phyloP scores from a whole-genome alignment of 2,329 filamentous ascomycete species.

The Beauveria brongniartii region DNA sequence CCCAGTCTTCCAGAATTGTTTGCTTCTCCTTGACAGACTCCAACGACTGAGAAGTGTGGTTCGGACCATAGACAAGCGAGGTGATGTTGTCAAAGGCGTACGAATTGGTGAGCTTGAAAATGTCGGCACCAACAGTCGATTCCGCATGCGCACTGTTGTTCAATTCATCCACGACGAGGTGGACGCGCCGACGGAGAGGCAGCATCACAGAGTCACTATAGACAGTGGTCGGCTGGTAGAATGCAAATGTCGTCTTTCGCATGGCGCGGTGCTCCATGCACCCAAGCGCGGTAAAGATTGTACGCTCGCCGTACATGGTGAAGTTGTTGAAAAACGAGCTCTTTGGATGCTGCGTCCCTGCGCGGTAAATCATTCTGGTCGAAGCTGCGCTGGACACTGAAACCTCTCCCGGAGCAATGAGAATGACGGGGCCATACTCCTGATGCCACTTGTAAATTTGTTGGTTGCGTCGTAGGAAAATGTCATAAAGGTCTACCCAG shows the following conservation, averaged over 20 bases:
- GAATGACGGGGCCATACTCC: background rate
- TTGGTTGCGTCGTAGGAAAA: slow-evolving; percentile 1
- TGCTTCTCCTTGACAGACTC: background rate
- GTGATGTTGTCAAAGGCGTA: slow-evolving; percentile 5
- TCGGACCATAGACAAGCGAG: background rate
- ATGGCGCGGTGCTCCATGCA: slow-evolving; percentile 3
- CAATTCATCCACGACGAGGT: background rate
- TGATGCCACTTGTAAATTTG: slow-evolving; percentile 1
- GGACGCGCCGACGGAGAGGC: background rate
- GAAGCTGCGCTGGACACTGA: background rate
- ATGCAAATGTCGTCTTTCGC: slow-evolving; percentile 1
- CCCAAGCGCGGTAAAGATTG: background rate
- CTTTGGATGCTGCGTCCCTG: background rate
- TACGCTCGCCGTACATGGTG: slow-evolving; percentile 3
- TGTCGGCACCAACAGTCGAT: background rate
- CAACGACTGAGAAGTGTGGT: background rate
- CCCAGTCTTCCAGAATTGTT: background rate
- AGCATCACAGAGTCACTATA: background rate
- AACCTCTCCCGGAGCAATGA: background rate
- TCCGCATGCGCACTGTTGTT: background rate
- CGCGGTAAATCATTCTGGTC: background rate
- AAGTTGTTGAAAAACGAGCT: slow-evolving; percentile 5
- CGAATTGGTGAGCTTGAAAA: background rate
- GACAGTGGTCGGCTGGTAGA: background rate
- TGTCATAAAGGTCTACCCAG: slow-evolving; percentile 1